phyloP scores from a whole-genome alignment of 768 basidiomycete genomes.

The Xerocomus brunneocitrinus region DNA sequence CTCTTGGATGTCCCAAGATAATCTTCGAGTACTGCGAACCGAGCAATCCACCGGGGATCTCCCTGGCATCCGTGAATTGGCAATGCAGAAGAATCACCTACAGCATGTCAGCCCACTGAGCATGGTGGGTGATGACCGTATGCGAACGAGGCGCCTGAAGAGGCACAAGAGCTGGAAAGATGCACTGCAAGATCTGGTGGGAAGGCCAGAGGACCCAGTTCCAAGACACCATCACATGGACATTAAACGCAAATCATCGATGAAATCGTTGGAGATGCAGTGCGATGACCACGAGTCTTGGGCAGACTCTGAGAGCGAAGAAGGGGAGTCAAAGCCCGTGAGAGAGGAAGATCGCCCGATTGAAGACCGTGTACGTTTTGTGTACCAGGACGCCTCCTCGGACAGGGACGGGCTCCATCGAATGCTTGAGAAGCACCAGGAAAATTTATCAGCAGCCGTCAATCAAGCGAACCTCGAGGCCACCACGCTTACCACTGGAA shows the following conservation, averaged over 20 bases:
- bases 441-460: constrained; percentile 48
- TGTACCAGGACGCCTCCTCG: constrained; percentile 33
- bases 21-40: constrained; percentile 77
- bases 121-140: constrained; percentile 74
- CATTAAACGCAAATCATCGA: constrained; percentile 29
- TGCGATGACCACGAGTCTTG: constrained; percentile 46
- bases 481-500: constrained; percentile 32
- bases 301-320: constrained; percentile 50
- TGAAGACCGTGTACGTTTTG: constrained; percentile 64
- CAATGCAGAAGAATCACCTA: constrained; percentile 82
- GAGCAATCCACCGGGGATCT: constrained; percentile 86
- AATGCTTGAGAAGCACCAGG: constrained; percentile 45
- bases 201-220: constrained; percentile 34
- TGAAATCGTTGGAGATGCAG: constrained; percentile 19
- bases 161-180: constrained; percentile 60
- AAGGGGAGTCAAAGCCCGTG: constrained; percentile 42
- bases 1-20: constrained; percentile 88
- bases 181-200: constrained; percentile 43
- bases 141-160: constrained; percentile 39
- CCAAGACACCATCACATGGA: constrained; percentile 18
- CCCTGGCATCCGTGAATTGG: constrained; percentile 63
- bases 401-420: constrained; percentile 12
- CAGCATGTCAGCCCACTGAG: constrained; percentile 86
- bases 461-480: constrained; percentile 48
- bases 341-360: constrained; percentile 75